These are phyloP conservation scores for Blastobotrys serpentis DNA, from an alignment of 1,139 yeast genomes.

Conservation along the genomic window DNA sequence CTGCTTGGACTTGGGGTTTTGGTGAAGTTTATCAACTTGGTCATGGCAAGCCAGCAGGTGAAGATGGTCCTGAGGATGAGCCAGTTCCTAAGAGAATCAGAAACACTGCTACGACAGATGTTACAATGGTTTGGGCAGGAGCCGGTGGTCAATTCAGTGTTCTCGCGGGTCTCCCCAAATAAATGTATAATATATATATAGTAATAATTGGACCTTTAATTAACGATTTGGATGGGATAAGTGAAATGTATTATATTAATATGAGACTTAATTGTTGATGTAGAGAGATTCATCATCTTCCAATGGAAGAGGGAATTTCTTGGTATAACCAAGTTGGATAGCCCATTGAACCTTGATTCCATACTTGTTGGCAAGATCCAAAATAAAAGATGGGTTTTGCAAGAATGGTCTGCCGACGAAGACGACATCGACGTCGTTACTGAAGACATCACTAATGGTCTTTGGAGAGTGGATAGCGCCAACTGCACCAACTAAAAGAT, in stretches of 20 bases:
- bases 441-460: slow-evolving; percentile 42
- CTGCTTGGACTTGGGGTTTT: slow-evolving; percentile 94
- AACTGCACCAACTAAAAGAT: slow-evolving; percentile 47
- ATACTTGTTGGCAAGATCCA: slow-evolving; percentile 51
- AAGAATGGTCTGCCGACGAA: slow-evolving; percentile 49
- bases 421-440: slow-evolving; percentile 49
- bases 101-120: slow-evolving; percentile 86
- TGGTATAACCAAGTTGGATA: slow-evolving; percentile 42
- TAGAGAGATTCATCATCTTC: slow-evolving; percentile 7
- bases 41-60: slow-evolving; percentile 79
- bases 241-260: not conserved
- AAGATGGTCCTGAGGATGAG: slow-evolving; percentile 51
- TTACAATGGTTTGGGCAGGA: slow-evolving; percentile 66
- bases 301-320: slow-evolving; percentile 9
- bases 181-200: not conserved
- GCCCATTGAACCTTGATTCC: slow-evolving; percentile 45
- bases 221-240: too few species aligned
- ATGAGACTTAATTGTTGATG: not conserved
- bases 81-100: slow-evolving; percentile 68
- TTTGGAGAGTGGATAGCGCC: slow-evolving; percentile 45
- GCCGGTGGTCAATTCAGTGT: slow-evolving; percentile 97
- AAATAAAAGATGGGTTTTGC: slow-evolving; percentile 50
- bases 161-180: slow-evolving; percentile 61
- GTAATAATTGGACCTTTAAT: too few species aligned
- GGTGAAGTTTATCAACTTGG: slow-evolving; percentile 97